Conservation (phyloP, 768 basidiomycete species). For the Amanita rubescens region DNA sequence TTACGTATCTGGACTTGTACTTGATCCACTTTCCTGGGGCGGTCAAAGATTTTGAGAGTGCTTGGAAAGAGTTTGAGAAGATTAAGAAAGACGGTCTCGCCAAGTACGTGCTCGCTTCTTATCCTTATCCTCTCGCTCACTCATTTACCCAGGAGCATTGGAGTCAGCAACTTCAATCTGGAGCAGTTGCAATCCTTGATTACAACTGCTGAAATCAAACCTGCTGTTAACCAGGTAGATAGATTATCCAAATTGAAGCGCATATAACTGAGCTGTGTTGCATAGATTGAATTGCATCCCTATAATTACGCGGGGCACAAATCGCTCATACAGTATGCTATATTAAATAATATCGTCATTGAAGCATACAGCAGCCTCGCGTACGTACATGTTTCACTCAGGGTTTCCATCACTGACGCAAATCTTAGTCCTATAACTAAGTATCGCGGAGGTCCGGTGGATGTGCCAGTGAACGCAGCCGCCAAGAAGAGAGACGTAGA, state of each 20-base stretch:
- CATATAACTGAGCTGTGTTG: background rate
- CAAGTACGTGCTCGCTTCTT: conserved; percentile 23
- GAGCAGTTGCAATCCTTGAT: conserved; percentile 44
- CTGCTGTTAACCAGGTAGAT: conserved; percentile 66
- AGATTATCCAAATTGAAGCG: too few relatives aligned
- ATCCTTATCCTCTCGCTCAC: conserved; percentile 2
- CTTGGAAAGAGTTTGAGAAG: conserved; percentile 53
- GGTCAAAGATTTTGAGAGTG: conserved; percentile 23
- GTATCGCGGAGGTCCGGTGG: conserved; percentile 59
- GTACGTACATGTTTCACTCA: conserved; percentile 26
- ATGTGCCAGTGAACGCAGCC: conserved; percentile 42
- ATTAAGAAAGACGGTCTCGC: conserved; percentile 38
- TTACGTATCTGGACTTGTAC: conserved; percentile 61
- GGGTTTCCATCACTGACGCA: conserved; percentile 9
- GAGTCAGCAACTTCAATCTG: conserved; percentile 62
- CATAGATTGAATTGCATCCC: conserved; percentile 61
- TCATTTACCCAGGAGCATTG: conserved; percentile 46
- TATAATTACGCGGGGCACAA: conserved; percentile 53
- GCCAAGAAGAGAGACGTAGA: conserved; percentile 49
- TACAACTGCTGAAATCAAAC: conserved; percentile 44
- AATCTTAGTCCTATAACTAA: conserved; percentile 45
- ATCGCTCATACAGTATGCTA: conserved; percentile 50
- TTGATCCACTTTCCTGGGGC: conserved; percentile 49
- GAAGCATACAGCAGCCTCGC: conserved; percentile 68
- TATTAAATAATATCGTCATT: conserved; percentile 51